These are phyloP conservation scores for Sarocladium kiliense DNA, from an alignment of 2,329 filamentous ascomycete species.

Conservation along the genomic window DNA sequence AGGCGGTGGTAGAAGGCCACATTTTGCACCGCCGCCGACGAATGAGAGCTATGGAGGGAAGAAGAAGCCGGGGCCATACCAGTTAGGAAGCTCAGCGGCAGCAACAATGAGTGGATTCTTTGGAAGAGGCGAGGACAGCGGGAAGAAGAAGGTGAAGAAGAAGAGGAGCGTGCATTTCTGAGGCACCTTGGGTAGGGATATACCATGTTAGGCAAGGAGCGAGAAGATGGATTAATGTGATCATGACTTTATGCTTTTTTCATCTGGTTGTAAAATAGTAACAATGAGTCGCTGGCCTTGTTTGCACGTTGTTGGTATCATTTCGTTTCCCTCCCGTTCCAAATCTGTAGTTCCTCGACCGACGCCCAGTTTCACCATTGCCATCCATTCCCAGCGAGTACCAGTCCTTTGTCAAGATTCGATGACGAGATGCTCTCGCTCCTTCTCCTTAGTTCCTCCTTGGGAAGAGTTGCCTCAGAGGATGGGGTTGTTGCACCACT, in stretches of 20 bases:
- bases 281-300: neutral
- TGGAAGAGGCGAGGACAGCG: conserved; percentile 12
- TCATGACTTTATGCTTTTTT: conserved; percentile 3
- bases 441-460: neutral
- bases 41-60: conserved; percentile 12
- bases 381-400: neutral
- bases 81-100: conserved; percentile 28
- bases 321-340: neutral
- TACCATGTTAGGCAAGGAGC: neutral
- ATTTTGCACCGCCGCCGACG: conserved; percentile 6
- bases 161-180: conserved; percentile 44
- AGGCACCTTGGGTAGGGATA: no score
- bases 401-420: neutral
- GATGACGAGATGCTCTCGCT: neutral
- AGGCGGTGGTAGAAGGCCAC: conserved; percentile 9
- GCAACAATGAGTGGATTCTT: conserved; percentile 42
- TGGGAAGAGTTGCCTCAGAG: neutral
- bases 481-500: neutral
- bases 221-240: conserved; percentile 1
- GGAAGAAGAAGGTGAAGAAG: conserved; percentile 37
- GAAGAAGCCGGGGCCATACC: conserved; percentile 24
- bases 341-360: neutral
- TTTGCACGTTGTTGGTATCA: conserved; percentile 3
- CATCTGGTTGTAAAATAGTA: neutral
- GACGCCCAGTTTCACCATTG: neutral